phyloP scores from a whole-genome alignment of 1,284 basidiomycete genomes.

The Rhodotorula sp. region DNA sequence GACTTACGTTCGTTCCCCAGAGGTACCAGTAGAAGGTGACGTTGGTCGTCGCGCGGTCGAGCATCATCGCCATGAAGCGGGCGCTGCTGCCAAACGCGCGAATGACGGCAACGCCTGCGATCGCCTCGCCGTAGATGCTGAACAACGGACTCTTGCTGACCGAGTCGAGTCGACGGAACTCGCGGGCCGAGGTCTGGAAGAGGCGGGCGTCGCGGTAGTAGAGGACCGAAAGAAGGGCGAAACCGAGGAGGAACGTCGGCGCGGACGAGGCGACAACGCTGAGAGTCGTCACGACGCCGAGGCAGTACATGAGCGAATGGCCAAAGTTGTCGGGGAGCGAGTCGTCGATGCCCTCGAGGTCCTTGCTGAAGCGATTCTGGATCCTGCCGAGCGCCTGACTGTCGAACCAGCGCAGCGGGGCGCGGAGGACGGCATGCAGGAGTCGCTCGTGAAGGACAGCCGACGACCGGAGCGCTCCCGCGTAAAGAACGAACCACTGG shows the following conservation, averaged over 20 bases:
- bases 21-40: slow-evolving; percentile 40
- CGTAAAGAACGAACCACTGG: slow-evolving; percentile 57
- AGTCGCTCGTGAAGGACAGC: slow-evolving; percentile 52
- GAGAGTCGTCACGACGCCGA: slow-evolving; percentile 60
- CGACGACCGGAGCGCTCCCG: slow-evolving; percentile 41
- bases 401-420: slow-evolving; percentile 89
- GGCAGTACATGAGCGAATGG: slow-evolving; percentile 55
- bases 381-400: slow-evolving; percentile 72
- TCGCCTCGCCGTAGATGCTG: slow-evolving; percentile 64
- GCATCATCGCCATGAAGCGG: slow-evolving; percentile 47
- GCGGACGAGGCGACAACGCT: slow-evolving; percentile 62
- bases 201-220: slow-evolving; percentile 39
- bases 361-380: slow-evolving; percentile 87
- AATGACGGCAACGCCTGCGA: slow-evolving; percentile 67
- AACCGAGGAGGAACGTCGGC: slow-evolving; percentile 43
- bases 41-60: slow-evolving; percentile 32
- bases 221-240: slow-evolving; percentile 36
- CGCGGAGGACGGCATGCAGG: slow-evolving; percentile 80
- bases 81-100: slow-evolving; percentile 74
- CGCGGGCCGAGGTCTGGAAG: slow-evolving; percentile 42
- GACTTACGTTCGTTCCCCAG: slow-evolving; percentile 14
- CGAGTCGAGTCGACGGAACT: slow-evolving; percentile 59
- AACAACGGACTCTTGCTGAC: slow-evolving; percentile 87
- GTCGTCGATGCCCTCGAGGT: slow-evolving; percentile 86
- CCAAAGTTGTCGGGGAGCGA: slow-evolving; percentile 81